A percentile compares a stretch with the other conserved stretches of the same genome.
Evolutionary conservation across 106 monocot species (phyloP).

Genomic region (Dioscorea alata): DNA sequence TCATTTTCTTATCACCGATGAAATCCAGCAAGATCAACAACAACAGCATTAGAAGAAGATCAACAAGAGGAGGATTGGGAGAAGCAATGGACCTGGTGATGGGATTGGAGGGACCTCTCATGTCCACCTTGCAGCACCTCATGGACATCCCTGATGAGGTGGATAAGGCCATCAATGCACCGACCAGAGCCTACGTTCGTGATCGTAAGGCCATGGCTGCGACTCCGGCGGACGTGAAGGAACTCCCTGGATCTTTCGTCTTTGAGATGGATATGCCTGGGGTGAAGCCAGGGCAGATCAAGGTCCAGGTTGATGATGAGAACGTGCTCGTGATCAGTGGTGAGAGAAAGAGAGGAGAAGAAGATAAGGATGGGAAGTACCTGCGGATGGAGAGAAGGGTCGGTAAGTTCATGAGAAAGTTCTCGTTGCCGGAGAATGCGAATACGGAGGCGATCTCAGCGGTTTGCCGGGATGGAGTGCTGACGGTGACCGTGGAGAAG

Average conservation of each 20-base stretch:
- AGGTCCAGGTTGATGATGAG: constrained; percentile 17
- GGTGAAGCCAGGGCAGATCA: constrained; percentile 39
- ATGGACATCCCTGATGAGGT: constrained; percentile 28
- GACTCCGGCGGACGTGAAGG: constrained; percentile 63
- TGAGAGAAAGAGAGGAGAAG: constrained; percentile 8
- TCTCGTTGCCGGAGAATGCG: constrained; percentile 23
- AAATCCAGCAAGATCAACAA: no score
- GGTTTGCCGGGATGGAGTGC: constrained; percentile 29
- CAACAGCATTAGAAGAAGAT: no score
- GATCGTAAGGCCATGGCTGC: constrained; percentile 61
- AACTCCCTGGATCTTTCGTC: constrained; percentile 35
- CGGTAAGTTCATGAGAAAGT: constrained; percentile 23
- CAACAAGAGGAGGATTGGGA: no score
- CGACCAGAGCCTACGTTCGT: constrained; percentile 52
- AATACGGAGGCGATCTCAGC: constrained; percentile 16
- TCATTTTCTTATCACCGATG: no score
- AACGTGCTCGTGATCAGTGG: constrained; percentile 14
- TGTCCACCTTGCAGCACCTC: constrained; percentile 11
- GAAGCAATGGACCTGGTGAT: not conserved
- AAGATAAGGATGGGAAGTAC: constrained; percentile 38
- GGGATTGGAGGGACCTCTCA: constrained; percentile 5
- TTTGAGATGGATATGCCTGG: constrained; percentile 55
- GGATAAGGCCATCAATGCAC: constrained; percentile 43
- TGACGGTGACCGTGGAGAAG: constrained; percentile 57
- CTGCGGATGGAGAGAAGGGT: constrained; percentile 29